Conservation (phyloP, 169 alveolate genomes). For the Besnoitia besnoiti region DNA sequence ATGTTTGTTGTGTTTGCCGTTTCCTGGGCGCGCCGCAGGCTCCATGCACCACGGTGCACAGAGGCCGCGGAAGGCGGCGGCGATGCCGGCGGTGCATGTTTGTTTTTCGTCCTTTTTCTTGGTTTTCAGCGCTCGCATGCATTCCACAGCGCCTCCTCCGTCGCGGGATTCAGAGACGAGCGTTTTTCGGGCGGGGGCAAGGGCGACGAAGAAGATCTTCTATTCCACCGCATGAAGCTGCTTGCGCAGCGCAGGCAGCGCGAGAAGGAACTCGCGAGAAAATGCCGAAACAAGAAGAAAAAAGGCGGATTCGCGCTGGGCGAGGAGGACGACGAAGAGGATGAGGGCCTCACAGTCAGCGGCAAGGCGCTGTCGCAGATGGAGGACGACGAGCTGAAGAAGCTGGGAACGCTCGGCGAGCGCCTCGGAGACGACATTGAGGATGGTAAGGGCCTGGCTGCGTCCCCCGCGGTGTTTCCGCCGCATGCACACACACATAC, state of each 20-base stretch:
- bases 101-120: not conserved
- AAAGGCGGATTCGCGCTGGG: not conserved
- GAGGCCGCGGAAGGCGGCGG: too few relatives aligned
- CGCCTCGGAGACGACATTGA: not conserved
- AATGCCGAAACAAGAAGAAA: not conserved
- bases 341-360: not conserved
- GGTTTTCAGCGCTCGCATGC: not conserved
- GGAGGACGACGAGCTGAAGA: not conserved
- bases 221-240: not conserved
- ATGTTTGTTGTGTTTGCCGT: too few relatives aligned
- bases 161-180: constrained; percentile 7
- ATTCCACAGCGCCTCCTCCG: not conserved
- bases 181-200: not conserved
- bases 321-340: not conserved
- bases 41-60: too few relatives aligned
- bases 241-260: constrained; percentile 33
- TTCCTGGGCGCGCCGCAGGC: too few relatives aligned
- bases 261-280: not conserved
- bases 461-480: not conserved
- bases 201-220: not conserved
- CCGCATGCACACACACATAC: not conserved
- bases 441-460: too few relatives aligned
- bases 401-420: not conserved
- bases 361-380: not conserved
- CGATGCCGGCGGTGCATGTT: too few relatives aligned